A percentile compares a stretch with the other conserved stretches of the same genome.
These are phyloP conservation scores for Colletotrichum sp. DNA, from an alignment of 2,329 filamentous ascomycete genomes.

Conservation along the genomic window DNA sequence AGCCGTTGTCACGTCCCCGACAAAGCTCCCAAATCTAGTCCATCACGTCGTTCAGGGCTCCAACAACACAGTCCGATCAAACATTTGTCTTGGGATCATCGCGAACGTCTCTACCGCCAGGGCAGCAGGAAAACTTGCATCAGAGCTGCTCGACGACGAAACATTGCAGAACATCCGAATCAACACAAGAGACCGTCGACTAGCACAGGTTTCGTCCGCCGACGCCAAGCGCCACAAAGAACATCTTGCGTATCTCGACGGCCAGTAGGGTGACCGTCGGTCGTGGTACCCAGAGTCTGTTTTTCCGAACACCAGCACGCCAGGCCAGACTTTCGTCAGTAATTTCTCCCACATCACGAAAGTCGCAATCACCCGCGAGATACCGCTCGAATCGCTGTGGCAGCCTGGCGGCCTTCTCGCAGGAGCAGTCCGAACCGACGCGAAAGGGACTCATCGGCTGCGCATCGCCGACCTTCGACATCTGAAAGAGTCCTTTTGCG, in stretches of 20 bases:
- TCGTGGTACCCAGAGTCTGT: background rate
- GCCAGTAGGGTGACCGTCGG: background rate
- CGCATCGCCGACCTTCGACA: background rate
- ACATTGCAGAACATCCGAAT: no score
- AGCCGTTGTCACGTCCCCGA: background rate
- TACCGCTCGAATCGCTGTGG: background rate
- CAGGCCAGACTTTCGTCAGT: background rate
- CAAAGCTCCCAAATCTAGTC: rapidly evolving
- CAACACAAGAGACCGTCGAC: background rate
- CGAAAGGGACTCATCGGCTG: background rate
- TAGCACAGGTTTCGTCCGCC: background rate
- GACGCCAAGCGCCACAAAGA: background rate
- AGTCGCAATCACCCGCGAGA: background rate
- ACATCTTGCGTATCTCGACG: background rate
- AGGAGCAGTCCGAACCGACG: background rate
- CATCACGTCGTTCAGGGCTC: rapidly evolving
- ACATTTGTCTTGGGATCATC: background rate
- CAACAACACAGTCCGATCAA: background rate
- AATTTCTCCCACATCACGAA: background rate
- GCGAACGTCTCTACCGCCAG: rapidly evolving
- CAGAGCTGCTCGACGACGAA: background rate
- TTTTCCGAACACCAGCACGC: background rate
- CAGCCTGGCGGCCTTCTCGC: background rate
- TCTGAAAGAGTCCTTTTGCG: background rate
- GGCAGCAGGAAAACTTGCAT: background rate